Percentiles rank a stretch among this genome's conserved stretches.
phyloP scores from a whole-genome alignment of 2,329 filamentous ascomycete species.

The Aspergillus floridensis region DNA sequence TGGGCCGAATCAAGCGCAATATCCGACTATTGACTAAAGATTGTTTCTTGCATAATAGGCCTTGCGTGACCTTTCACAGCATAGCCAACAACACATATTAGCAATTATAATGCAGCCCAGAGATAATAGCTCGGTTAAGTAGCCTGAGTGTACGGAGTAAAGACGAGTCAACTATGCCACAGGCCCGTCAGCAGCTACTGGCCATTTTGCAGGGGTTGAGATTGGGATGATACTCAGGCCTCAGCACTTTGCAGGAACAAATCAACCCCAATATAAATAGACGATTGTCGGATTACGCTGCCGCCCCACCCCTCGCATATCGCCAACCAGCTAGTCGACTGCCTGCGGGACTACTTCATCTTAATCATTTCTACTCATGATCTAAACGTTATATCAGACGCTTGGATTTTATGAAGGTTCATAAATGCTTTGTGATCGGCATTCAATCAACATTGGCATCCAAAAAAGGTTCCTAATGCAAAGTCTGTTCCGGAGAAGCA shows the following conservation, averaged over 20 bases:
- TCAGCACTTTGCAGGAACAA: background rate
- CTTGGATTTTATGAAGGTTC: background rate
- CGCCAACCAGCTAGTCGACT: no score
- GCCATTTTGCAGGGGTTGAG: background rate
- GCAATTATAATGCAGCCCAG: no score
- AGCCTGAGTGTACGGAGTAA: no score
- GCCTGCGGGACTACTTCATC: background rate
- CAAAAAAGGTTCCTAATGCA: background rate
- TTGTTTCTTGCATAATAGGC: constrained; percentile 1
- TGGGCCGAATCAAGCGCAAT: background rate
- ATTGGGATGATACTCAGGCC: background rate
- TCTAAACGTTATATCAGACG: background rate
- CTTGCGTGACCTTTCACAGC: background rate
- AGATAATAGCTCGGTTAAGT: no score
- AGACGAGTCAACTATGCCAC: no score
- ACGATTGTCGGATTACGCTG: background rate
- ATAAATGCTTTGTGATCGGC: background rate
- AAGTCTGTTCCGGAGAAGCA: background rate
- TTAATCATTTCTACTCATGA: background rate
- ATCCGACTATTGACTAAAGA: background rate
- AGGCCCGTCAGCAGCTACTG: background rate
- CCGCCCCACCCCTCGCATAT: background rate
- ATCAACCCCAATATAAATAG: background rate
- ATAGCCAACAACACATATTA: no score
- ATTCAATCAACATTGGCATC: background rate